A percentile compares a stretch with the other conserved stretches of the same genome.
Conservation (phyloP, 148 eudicot genomes). For the Rhododendron kiyosumense region DNA sequence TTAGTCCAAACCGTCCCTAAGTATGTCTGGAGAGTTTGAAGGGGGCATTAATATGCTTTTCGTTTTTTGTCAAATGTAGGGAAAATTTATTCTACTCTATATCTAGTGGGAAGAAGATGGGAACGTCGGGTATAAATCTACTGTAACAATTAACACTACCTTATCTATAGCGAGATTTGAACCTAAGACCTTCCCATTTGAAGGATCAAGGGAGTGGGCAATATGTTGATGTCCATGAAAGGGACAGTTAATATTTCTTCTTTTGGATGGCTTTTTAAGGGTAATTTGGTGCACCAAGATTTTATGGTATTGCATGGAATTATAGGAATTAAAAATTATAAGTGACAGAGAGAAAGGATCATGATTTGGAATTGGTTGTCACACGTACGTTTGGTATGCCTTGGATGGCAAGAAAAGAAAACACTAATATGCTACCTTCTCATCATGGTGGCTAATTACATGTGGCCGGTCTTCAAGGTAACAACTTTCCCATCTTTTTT, state of each 20-base stretch:
- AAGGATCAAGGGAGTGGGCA: too few species aligned
- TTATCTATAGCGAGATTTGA: too few species aligned
- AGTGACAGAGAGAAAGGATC: not conserved
- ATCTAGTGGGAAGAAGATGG: too few species aligned
- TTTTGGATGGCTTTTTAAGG: not conserved
- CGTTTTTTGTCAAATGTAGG: too few species aligned
- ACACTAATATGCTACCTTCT: not conserved
- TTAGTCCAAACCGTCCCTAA: too few species aligned
- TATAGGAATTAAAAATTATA: not conserved
- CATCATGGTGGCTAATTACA: slow-evolving; percentile 17
- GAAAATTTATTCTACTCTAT: too few species aligned
- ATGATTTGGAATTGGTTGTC: slow-evolving; percentile 10
- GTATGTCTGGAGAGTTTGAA: too few species aligned
- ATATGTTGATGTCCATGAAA: not conserved
- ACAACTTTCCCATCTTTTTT: not conserved
- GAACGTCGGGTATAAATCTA: too few species aligned
- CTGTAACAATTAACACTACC: too few species aligned
- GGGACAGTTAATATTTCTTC: not conserved
- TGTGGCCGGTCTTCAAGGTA: slow-evolving; percentile 9
- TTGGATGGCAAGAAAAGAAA: slow-evolving; percentile 16
- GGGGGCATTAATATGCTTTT: not conserved
- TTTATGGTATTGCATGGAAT: not conserved
- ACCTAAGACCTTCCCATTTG: too few species aligned
- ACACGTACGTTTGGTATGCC: slow-evolving; percentile 16
- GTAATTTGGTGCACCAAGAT: not conserved